Conservation (phyloP, 208 protist species). For the Trypanosoma mega region DNA sequence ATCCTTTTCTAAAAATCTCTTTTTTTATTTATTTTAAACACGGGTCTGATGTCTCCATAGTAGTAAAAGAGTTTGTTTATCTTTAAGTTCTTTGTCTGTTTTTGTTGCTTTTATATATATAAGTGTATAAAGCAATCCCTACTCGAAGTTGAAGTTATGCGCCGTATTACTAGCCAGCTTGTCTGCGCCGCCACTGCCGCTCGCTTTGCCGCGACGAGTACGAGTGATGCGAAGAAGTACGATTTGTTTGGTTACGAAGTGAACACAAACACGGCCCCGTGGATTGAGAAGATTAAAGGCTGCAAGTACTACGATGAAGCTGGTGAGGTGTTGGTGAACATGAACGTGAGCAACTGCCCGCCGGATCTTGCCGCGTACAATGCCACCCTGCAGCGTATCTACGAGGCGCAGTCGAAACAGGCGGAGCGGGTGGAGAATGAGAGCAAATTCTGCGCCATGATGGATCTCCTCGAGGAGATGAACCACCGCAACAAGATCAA, state of each 20-base stretch:
- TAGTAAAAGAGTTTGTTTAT: no score
- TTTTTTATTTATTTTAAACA: no score
- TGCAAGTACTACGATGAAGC: conserved; percentile 88
- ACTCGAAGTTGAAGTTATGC: no score
- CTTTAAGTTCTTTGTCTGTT: no score
- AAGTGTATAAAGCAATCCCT: no score
- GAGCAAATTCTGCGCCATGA: conserved; percentile 91
- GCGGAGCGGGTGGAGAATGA: conserved; percentile 67
- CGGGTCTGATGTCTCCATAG: no score
- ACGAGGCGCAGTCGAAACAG: conserved; percentile 72
- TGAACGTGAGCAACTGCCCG: conserved; percentile 91
- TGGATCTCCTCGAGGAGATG: conserved; percentile 91
- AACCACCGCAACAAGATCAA: conserved; percentile 86
- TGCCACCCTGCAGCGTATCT: conserved; percentile 80
- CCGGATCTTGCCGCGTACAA: conserved; percentile 89
- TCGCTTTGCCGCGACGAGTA: conserved; percentile 35
- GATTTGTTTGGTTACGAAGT: conserved; percentile 89
- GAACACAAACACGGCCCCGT: conserved; percentile 78
- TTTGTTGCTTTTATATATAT: no score
- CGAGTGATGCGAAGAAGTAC: conserved; percentile 64
- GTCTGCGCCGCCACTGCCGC: conserved; percentile 44
- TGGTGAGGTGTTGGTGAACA: conserved; percentile 85
- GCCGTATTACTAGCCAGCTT: conserved; percentile 61
- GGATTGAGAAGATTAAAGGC: conserved; percentile 83
- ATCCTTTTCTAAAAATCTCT: no score